Conservation (phyloP, 306 rosid species). For the Acacia crassicarpa region DNA sequence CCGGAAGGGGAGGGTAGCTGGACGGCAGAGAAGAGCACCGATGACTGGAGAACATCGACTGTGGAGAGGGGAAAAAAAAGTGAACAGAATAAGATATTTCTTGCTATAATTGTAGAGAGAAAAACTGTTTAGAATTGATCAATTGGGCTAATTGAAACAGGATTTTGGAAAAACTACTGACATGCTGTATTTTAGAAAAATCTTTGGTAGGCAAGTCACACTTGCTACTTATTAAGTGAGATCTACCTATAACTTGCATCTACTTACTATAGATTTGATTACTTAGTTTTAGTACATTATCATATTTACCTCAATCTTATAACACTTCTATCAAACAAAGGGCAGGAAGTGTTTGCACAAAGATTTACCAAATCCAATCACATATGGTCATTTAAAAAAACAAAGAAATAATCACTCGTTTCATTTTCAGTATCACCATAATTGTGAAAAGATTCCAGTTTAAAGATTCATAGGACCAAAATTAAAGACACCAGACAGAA, state of each 20-base stretch:
- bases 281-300: neutral
- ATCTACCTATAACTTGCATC: neutral
- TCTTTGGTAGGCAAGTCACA: neutral
- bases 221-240: neutral
- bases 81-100: slow-evolving; percentile 10
- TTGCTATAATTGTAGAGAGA: slow-evolving; percentile 26
- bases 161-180: slow-evolving; percentile 23
- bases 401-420: neutral
- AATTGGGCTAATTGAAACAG: slow-evolving; percentile 13
- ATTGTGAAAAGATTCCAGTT: neutral
- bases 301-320: neutral
- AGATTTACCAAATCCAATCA: neutral
- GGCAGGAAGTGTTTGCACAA: slow-evolving; percentile 32
- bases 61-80: too few relatives aligned
- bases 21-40: too few relatives aligned
- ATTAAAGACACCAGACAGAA: slow-evolving; percentile 28
- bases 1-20: too few relatives aligned
- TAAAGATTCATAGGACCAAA: slow-evolving; percentile 36
- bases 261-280: neutral
- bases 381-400: neutral
- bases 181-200: neutral
- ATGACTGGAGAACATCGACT: too few relatives aligned
- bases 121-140: slow-evolving; percentile 29
- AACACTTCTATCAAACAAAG: slow-evolving; percentile 42
- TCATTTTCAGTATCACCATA: neutral